phyloP scores from a whole-genome alignment of 2,329 filamentous ascomycete species.

The Fulvia fulva region DNA sequence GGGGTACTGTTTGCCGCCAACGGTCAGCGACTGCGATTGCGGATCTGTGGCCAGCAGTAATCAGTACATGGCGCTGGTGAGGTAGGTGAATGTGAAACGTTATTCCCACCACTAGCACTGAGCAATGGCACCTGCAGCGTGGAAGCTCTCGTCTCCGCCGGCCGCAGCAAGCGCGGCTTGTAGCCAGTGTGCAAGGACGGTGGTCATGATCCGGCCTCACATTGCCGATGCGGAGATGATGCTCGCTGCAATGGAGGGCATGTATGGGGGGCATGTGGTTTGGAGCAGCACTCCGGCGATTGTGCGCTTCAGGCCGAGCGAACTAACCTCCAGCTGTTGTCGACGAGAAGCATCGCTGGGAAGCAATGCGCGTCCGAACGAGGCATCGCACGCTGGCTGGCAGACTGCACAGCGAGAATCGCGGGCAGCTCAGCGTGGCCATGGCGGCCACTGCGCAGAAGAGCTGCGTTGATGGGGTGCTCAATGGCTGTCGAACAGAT shows the following conservation, averaged over 20 bases:
- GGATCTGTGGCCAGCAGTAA: conserved; percentile 20
- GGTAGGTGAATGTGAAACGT: conserved; percentile 5
- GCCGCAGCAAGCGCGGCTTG: neutral
- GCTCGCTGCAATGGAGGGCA: neutral
- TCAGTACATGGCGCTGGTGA: conserved; percentile 5
- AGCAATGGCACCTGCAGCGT: neutral
- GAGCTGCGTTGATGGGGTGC: neutral
- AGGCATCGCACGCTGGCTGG: conserved; percentile 18
- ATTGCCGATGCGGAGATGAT: neutral
- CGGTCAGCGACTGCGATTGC: conserved; percentile 40
- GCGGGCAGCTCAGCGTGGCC: conserved; percentile 13
- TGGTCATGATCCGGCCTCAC: neutral
- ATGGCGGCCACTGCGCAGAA: conserved; percentile 6
- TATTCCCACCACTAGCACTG: conserved; percentile 7
- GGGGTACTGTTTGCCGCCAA: conserved; percentile 61
- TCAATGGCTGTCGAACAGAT: neutral
- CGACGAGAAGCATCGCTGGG: conserved; percentile 15
- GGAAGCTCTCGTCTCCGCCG: neutral
- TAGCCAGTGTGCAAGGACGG: neutral
- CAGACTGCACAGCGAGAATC: conserved; percentile 16
- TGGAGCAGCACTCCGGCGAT: neutral
- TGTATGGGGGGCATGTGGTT: too few species aligned
- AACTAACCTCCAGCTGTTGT: conserved; percentile 18
- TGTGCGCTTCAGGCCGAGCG: neutral
- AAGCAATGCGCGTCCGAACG: conserved; percentile 20